Conservation (phyloP, 1,284 basidiomycete genomes). For the Termitomyces sp. region DNA sequence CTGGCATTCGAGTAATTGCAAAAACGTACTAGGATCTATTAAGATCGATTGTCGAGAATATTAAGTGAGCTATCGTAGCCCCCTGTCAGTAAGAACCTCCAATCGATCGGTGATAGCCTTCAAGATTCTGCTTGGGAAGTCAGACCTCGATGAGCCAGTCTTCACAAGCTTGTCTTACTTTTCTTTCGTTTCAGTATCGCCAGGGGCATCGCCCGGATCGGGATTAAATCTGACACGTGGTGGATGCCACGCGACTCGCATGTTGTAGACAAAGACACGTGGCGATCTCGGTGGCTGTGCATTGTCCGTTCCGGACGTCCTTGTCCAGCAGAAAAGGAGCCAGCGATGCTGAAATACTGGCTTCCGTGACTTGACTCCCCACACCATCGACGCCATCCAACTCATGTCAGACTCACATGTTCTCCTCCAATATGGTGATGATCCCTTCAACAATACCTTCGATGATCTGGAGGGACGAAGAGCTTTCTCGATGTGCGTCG, state of each 20-base stretch:
- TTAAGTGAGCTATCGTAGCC: conserved; percentile 5
- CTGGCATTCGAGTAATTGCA: conserved; percentile 1
- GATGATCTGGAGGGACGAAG: conserved; percentile 55
- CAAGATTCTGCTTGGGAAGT: conserved; percentile 1
- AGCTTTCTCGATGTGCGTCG: conserved; percentile 63
- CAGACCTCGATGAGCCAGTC: conserved; percentile 2
- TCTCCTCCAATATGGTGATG: conserved; percentile 58
- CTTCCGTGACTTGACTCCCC: conserved; percentile 13
- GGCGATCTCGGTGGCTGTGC: conserved; percentile 23
- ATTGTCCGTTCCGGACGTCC: conserved; percentile 23
- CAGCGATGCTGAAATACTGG: conserved; percentile 5
- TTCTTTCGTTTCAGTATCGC: conserved; percentile 8
- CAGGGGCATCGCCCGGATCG: conserved; percentile 15
- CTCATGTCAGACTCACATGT: conserved; percentile 38
- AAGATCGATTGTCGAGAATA: conserved; percentile 6
- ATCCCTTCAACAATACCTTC: conserved; percentile 55
- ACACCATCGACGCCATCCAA: not conserved
- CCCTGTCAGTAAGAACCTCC: conserved; percentile 9
- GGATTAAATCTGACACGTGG: conserved; percentile 21
- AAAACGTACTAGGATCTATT: conserved; percentile 10
- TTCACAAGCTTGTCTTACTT: conserved; percentile 1
- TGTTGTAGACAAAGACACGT: conserved; percentile 22
- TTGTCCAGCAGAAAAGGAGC: conserved; percentile 15
- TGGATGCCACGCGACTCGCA: conserved; percentile 23
- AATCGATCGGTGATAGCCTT: conserved; percentile 4